Base-by-base conservation (phyloP, 2,329 filamentous ascomycete species). In the Nigrograna mackinnonii region DNA sequence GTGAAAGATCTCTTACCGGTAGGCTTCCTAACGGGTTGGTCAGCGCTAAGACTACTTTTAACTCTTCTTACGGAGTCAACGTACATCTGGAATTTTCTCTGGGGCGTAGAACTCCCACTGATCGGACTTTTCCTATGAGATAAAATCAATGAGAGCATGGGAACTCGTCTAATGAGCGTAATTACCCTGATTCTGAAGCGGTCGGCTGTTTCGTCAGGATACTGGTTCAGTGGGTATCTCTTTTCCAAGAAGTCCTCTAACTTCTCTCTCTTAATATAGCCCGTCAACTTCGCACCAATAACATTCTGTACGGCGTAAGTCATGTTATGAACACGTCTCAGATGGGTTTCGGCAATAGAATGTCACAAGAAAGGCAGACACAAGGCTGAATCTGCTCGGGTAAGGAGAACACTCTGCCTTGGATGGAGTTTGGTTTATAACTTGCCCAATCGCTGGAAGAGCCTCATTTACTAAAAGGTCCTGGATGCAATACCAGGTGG, bases 291-390 rank as follows among this genome's bases (percentile, higher is more conserved):
- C n/a, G 42, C 5, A 4, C 22, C n/a, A 4, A 32, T 22, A 14
- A 44, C 42, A 37, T 40, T 32, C 18, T 44, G 42, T 5, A 35
- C 26, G 6, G 37, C 37, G 24, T 44, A 40, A 28, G 17, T 37
- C 36, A 13, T 37, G 40, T 44, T 11, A 22, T 37, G 35, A 14
- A 22, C 24, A 28, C 9, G n/a, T 9, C 9, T 28, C 12, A 17
- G 4, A 6, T 6, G 35, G 35, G 7, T 5, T 6, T 35, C 18
- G 16, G 35, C 16, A 22, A 22, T n/a, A n/a, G n/a, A n/a, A n/a
- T n/a, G n/a, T n/a, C n/a, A n/a, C n/a, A 5, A 14, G 18, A 9
- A 37, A 14, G 16, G 18, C 4, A 21, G 35, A 22, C 35, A 22
- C 35, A 37, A 24, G 35, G 35, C 35, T 37, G 35, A 37, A 9